These are phyloP conservation scores for Pyrenophora teres DNA, from an alignment of 2,329 filamentous ascomycete species.

Conservation along the genomic window DNA sequence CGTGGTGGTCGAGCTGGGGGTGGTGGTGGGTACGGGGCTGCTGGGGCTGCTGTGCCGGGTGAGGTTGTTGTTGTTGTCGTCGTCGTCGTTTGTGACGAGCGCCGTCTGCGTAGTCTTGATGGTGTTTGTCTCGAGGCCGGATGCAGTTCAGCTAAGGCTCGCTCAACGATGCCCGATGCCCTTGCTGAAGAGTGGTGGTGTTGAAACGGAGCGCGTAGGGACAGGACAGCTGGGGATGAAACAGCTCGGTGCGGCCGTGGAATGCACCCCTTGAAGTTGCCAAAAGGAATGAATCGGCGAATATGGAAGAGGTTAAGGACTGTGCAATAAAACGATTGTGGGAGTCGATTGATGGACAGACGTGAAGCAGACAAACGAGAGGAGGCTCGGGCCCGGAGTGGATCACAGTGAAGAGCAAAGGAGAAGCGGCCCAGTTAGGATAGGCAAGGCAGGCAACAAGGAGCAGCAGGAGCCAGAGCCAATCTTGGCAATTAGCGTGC, in stretches of 20 bases:
- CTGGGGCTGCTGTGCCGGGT: conserved; percentile 7
- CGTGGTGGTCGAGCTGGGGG: neutral
- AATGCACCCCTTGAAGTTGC: conserved; percentile 42
- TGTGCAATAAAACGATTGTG: conserved; percentile 32
- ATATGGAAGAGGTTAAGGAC: conserved; percentile 11
- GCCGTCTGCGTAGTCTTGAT: too few relatives aligned
- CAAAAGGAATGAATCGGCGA: conserved; percentile 35
- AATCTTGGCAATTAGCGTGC: conserved; percentile 14
- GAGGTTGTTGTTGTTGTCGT: conserved; percentile 7
- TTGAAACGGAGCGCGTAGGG: conserved; percentile 47
- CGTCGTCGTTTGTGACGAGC: neutral
- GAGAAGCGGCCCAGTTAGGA: conserved; percentile 15
- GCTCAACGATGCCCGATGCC: conserved; percentile 14
- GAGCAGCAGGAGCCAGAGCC: conserved; percentile 12
- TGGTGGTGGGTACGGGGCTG: neutral
- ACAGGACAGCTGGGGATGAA: conserved; percentile 16
- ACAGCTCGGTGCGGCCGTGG: conserved; percentile 33
- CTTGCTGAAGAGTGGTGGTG: conserved; percentile 1
- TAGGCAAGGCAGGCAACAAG: conserved; percentile 11
- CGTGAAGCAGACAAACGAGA: conserved; percentile 23
- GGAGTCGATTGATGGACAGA: conserved; percentile 27
- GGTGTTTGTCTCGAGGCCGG: neutral
- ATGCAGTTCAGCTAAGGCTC: conserved; percentile 13
- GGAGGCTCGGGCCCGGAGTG: conserved; percentile 24
- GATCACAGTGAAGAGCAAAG: conserved; percentile 16